Base-by-base conservation (phyloP, 208 protist species). In the Trichomonas tenax region DNA sequence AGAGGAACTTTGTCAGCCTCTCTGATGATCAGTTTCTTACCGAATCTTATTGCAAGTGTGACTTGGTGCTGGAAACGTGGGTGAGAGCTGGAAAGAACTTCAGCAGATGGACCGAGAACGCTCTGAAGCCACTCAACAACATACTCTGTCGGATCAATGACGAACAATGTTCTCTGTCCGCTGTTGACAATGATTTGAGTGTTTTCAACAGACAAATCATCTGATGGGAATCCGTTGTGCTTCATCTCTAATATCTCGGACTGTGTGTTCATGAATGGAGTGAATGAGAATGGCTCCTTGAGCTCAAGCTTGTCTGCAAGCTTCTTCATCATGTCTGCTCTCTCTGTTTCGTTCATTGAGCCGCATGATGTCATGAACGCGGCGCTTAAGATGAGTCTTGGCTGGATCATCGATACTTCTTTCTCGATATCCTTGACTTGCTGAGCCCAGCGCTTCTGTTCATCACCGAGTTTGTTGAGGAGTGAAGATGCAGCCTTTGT, bases 41-140 rank as follows among this genome's bases (percentile, higher is more conserved):
- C 86, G 46, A 93, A 93, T 38, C 86, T 23, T 6, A 93, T 93
- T 38, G 86, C 86, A 2, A 93, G 31, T 17, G 86, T 51, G 8
- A 41, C 86, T 51, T 93, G 86, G n/a, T 93, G 86, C 31, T 93
- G 86, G 86, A 93, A 93, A 15, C 86, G 40, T 51, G 86, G 86
- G 51, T 93, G 86, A n/a, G 86, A 93, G 4, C 44, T 48, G 0
- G n/a, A 44, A 0, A 93, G 15, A 38, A 93, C n/a, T 93, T 93
- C 86, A 17, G 44, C 40, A 26, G 86, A 34, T 58, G 86, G 86
- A 93, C 86, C 86, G 2, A 93, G 21, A n/a, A 44, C 41, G 31
- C 36, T 41, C 31, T 93, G 40, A 34, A 93, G 44, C 86, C 86
- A 93, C 38, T 93, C 86, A 17, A 93, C 44, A 26, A 93, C 44